Base-by-base conservation (phyloP, 768 basidiomycete species). In the Phylloporus sp. region DNA sequence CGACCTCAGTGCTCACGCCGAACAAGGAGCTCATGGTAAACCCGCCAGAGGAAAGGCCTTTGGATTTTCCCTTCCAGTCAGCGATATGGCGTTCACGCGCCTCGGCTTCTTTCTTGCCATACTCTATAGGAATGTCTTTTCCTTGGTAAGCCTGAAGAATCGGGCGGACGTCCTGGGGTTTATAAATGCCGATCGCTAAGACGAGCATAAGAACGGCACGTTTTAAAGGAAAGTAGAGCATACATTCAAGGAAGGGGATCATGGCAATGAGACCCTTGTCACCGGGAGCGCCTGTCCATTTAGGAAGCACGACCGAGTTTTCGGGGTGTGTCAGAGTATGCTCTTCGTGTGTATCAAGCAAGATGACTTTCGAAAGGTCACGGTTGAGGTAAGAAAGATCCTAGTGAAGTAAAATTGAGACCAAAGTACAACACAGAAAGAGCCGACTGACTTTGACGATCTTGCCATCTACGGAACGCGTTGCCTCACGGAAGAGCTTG, bases 171-270 rank as follows among this genome's bases (percentile, higher is more conserved):
- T 98, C 96, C 21, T 75, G 62, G 1, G 89, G 84, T 52, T 83
- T 84, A 71, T 91, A 93, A 55, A 98, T 94, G 1, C 83, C 94
- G 49, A 99, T 85, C 7, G 96, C 95, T 95, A 57, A 11, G 7
- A 9, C 14, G 13, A 27, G 17, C 1, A 21, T 53, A 32, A 45
- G 27, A 22, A 45, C 11, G 24, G 17, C 11, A 38, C 24, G 20
- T 2, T 32, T 5, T 22, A 14, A 2, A 40, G 20, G 7, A 50
- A 14, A 39, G 18, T 23, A 6, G n/a, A 9, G 69, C 76, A 44
- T 58, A 75, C 92, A 92, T 72, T 98, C 96, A 5, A 99, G 77
- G 82, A 98, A 97, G 1, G 95, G 95, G 54, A 99, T 93, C 76
- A 97, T 78, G n/a, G 83, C 84, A 17, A 97, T 65, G 32, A 98